A percentile compares a stretch with the other conserved stretches of the same genome.
These are phyloP conservation scores for Rhamnella rubrinervis DNA, from an alignment of 331 rosid species.

Conservation along the genomic window DNA sequence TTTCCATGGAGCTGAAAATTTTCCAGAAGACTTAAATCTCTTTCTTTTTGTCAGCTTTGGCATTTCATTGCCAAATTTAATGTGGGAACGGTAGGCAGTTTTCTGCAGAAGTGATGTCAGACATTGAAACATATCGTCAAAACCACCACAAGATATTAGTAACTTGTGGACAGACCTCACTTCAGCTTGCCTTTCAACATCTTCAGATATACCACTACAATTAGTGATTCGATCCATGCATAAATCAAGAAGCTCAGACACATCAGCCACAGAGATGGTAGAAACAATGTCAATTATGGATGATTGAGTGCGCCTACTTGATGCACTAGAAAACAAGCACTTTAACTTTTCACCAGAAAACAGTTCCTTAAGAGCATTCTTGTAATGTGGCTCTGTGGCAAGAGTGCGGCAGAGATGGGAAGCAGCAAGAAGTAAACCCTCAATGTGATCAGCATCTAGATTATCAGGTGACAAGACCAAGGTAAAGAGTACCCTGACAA, in stretches of 20 bases:
- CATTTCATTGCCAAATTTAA: constrained; percentile 62
- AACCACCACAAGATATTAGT: constrained; percentile 60
- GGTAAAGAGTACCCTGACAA: constrained; percentile 51
- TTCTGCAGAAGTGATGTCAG: constrained; percentile 62
- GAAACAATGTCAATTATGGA: constrained; percentile 69
- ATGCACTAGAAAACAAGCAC: constrained; percentile 50
- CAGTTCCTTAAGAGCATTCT: constrained; percentile 54
- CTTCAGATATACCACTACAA: constrained; percentile 71
- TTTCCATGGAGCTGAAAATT: constrained; percentile 47
- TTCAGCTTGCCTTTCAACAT: constrained; percentile 69
- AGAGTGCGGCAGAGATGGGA: constrained; percentile 56
- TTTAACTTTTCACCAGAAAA: constrained; percentile 58
- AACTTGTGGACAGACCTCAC: constrained; percentile 80
- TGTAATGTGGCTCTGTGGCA: constrained; percentile 43
- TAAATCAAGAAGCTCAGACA: constrained; percentile 56
- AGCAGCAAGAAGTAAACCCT: constrained; percentile 77
- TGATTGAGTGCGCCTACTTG: constrained; percentile 63
- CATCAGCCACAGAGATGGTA: constrained; percentile 52
- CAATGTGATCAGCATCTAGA: constrained; percentile 46
- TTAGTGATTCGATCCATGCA: constrained; percentile 55
- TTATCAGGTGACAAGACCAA: constrained; percentile 54
- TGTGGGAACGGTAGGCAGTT: constrained; percentile 76
- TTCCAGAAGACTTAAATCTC: constrained; percentile 44
- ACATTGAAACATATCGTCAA: constrained; percentile 72
- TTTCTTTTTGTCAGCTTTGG: constrained; percentile 45